phyloP scores from a whole-genome alignment of 2,329 filamentous ascomycete species.

The Fusarium sp. region DNA sequence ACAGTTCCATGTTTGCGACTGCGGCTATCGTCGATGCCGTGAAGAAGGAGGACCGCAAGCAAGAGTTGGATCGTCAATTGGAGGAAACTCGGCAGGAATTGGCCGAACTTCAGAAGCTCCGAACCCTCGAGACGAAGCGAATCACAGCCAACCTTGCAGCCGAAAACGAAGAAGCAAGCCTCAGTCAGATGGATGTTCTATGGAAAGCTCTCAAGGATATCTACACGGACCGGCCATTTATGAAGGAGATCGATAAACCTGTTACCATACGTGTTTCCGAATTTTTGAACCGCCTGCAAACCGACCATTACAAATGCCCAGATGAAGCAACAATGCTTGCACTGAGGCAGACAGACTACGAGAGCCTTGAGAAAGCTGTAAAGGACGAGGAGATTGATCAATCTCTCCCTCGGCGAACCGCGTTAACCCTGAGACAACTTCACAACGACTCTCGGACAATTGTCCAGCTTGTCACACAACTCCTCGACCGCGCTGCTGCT shows the following conservation, averaged over 20 bases:
- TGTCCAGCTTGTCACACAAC: constrained; percentile 45
- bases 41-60: constrained; percentile 67
- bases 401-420: constrained; percentile 32
- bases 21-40: constrained; percentile 73
- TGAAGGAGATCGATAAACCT: constrained; percentile 52
- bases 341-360: constrained; percentile 45
- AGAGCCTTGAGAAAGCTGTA: constrained; percentile 47
- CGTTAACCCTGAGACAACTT: constrained; percentile 45
- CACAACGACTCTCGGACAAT: constrained; percentile 44
- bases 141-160: constrained; percentile 14
- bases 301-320: constrained; percentile 47
- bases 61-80: constrained; percentile 72
- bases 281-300: constrained; percentile 44
- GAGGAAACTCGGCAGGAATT: constrained; percentile 65
- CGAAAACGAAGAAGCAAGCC: constrained; percentile 32
- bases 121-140: constrained; percentile 39
- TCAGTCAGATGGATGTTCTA: constrained; percentile 48
- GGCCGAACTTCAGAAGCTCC: constrained; percentile 52
- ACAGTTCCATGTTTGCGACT: constrained; percentile 75
- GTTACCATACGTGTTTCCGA: constrained; percentile 44
- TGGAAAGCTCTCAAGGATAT: constrained; percentile 50
- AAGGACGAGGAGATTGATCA: constrained; percentile 45
- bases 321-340: constrained; percentile 35
- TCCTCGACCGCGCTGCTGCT: constrained; percentile 46
- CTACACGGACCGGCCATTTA: constrained; percentile 49